Evolutionary conservation across 345 rosid genomes (phyloP).

Genomic region (Gossypium raimondii): DNA sequence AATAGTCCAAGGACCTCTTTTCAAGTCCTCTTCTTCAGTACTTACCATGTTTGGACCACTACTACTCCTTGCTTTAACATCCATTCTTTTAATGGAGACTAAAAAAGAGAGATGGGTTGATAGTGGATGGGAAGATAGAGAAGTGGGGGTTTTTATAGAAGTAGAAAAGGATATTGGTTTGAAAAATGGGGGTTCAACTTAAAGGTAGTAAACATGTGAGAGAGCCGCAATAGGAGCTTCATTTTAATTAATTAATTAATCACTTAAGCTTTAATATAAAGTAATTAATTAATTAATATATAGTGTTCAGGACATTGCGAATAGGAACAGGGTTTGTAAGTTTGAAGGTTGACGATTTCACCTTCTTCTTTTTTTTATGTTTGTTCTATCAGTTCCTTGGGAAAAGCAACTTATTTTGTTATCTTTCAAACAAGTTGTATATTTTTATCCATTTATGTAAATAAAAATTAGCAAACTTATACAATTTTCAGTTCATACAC

Average conservation of each 20-base stretch:
- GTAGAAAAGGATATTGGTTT: conserved; percentile 20
- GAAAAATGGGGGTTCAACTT: conserved; percentile 10
- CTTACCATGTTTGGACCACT: conserved; percentile 24
- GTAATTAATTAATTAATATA: background rate
- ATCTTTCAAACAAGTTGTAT: conserved; percentile 8
- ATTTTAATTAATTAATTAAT: conserved; percentile 15
- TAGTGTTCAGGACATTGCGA: background rate
- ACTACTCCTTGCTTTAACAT: conserved; percentile 36
- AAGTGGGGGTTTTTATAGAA: conserved; percentile 34
- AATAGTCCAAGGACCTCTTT: conserved; percentile 89
- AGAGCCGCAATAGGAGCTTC: conserved; percentile 35
- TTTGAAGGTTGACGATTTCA: conserved; percentile 38
- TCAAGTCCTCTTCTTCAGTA: conserved; percentile 49
- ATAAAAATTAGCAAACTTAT: background rate
- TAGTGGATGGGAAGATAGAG: conserved; percentile 32
- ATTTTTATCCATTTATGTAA: background rate
- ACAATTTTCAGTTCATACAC: background rate
- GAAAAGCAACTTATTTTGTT: background rate
- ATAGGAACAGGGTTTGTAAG: conserved; percentile 21
- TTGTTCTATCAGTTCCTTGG: conserved; percentile 13
- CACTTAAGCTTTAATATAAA: conserved; percentile 19
- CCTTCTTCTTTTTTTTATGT: conserved; percentile 16
- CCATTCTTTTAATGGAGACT: conserved; percentile 42
- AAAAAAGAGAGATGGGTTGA: no score
- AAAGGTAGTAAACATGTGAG: no score